A percentile compares a stretch with the other conserved stretches of the same genome.
phyloP scores from a whole-genome alignment of 768 basidiomycete species.

The Pisolithus microcarpus region DNA sequence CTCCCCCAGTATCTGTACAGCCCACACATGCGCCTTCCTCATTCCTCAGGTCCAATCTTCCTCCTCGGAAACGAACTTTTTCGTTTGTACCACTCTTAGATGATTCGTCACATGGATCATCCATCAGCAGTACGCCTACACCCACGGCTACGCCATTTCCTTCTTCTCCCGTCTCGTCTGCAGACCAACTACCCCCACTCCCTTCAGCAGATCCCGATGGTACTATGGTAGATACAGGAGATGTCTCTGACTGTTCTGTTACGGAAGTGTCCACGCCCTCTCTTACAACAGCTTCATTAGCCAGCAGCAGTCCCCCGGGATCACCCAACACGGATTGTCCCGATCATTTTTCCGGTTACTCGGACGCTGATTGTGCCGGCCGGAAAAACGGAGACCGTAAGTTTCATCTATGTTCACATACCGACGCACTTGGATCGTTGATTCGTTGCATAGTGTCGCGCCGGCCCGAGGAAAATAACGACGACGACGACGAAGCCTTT shows the following conservation, averaged over 20 bases:
- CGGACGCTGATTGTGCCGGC: neutral
- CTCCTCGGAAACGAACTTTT: slow-evolving; percentile 8
- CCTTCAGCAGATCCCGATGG: no score
- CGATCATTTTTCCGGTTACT: neutral
- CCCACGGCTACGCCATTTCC: neutral
- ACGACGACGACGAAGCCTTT: slow-evolving; percentile 1
- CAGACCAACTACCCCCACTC: no score
- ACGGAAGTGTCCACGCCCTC: slow-evolving; percentile 10
- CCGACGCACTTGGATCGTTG: neutral
- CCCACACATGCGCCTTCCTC: neutral
- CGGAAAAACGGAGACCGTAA: neutral
- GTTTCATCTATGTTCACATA: neutral
- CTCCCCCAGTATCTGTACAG: slow-evolving; percentile 4
- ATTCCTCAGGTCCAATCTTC: slow-evolving; percentile 1
- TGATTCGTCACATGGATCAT: neutral
- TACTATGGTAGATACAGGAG: neutral
- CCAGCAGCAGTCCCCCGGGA: slow-evolving; percentile 7
- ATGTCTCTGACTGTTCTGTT: slow-evolving; percentile 5
- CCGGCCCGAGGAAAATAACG: neutral
- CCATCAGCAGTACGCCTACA: neutral
- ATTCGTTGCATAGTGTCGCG: neutral
- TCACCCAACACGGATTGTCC: neutral
- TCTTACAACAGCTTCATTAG: slow-evolving; percentile 8
- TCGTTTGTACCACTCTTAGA: slow-evolving; percentile 6
- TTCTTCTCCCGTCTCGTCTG: neutral